Conservation (phyloP, 768 basidiomycete genomes). For the Megacollybia marginata region DNA sequence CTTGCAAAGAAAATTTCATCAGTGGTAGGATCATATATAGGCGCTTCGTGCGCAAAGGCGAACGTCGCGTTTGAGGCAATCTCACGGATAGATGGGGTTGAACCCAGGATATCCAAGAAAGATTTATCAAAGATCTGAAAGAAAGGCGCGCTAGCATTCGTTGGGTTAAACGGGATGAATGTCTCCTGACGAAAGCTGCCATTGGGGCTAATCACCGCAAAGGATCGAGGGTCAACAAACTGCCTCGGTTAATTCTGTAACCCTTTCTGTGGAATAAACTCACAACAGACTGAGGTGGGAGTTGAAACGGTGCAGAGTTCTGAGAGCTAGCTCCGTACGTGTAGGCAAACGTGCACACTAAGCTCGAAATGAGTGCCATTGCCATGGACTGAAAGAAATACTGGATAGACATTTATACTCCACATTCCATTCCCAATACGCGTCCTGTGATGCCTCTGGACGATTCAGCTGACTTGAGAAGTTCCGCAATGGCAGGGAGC, state of each 20-base stretch:
- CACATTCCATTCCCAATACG: no score
- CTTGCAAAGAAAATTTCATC: constrained; percentile 69
- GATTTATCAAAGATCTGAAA: constrained; percentile 43
- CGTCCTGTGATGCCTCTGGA: no score
- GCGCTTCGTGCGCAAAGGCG: constrained; percentile 77
- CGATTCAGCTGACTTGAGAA: no score
- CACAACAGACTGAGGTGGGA: not conserved
- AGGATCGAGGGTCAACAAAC: constrained; percentile 27
- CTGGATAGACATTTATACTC: no score
- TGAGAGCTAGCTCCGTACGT: not conserved
- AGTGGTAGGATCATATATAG: constrained; percentile 58
- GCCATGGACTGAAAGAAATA: no score
- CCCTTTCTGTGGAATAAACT: not conserved
- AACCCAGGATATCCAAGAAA: constrained; percentile 58
- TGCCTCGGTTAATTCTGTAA: constrained; percentile 6
- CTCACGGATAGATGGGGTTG: constrained; percentile 45
- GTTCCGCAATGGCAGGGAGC: no score
- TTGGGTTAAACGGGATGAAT: constrained; percentile 34
- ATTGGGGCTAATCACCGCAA: constrained; percentile 30
- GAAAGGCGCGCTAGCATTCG: constrained; percentile 33
- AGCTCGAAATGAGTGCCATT: no score
- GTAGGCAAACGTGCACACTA: not conserved
- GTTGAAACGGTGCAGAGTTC: not conserved
- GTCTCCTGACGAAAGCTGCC: constrained; percentile 9
- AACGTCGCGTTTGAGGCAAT: constrained; percentile 56